phyloP scores from a whole-genome alignment of 225 moss, liverwort and hornwort species.

The Anthoceros angustus region DNA sequence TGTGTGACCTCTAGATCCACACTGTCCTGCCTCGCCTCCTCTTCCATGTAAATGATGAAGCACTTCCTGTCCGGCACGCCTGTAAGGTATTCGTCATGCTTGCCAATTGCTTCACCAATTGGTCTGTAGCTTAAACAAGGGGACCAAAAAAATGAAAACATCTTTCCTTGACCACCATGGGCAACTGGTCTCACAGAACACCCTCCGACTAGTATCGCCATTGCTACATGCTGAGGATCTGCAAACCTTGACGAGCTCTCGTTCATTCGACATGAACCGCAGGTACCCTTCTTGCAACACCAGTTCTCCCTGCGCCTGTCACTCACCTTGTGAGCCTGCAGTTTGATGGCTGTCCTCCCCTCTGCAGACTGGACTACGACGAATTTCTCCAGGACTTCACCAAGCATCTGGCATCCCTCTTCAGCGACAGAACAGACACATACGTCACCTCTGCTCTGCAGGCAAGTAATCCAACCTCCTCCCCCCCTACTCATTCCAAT shows the following conservation, averaged over 20 bases:
- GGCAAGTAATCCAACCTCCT: constrained; percentile 23
- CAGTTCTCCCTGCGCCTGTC: not conserved
- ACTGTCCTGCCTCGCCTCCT: constrained; percentile 68
- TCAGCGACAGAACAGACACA: constrained; percentile 69
- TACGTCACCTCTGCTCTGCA: constrained; percentile 83
- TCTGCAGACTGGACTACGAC: constrained; percentile 78
- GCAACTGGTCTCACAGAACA: constrained; percentile 36
- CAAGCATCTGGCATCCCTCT: constrained; percentile 59
- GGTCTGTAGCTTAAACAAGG: not conserved
- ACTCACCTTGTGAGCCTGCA: not conserved
- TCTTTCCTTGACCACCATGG: not conserved
- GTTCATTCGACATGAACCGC: constrained; percentile 45
- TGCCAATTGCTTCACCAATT: not conserved
- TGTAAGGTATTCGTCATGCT: constrained; percentile 51
- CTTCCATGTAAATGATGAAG: constrained; percentile 91
- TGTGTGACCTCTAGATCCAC: constrained; percentile 41
- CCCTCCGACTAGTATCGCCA: constrained; percentile 71
- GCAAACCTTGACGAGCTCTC: constrained; percentile 49
- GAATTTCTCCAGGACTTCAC: constrained; percentile 87
- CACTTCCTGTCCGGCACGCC: constrained; percentile 71
- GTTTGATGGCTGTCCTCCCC: not conserved
- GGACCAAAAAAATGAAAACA: not conserved
- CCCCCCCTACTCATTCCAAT: not conserved
- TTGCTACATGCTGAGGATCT: constrained; percentile 71
- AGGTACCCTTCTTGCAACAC: not conserved